Evolutionary conservation across 78 protist genomes (phyloP), one percentile per base, ranked within the genome.

Genomic region (Dictyostelium brefeldianum): DNA sequence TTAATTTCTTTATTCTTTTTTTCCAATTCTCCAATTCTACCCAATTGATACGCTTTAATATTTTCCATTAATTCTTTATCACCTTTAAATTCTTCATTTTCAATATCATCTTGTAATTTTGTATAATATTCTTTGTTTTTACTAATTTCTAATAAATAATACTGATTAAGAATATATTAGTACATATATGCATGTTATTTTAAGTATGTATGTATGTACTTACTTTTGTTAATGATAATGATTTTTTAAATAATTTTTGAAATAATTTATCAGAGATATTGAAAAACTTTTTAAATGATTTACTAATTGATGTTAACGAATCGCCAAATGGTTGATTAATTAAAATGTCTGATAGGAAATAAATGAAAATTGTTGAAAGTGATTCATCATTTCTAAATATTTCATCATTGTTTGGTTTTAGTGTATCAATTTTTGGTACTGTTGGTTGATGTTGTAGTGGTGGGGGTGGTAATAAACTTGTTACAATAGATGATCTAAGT

Each of bases 61-160:
- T 73, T 73, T 46, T 73, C 79, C 51, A 73, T 46, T 47, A 73
- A 46, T 7, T 10, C 3, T 46, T 73, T 73, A 73, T 73, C 79
- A 17, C 75, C 75, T 67, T 36, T 12, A 67, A 67, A 67, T 12
- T 67, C 75, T 67, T 67, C 48, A 67, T 36, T 67, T 25, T 67
- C 75, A 62, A 62, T 25, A 51, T 14, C 4, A 67, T 67, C 75
- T 31, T 67, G 43, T 73, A 47, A 73, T 47, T 36, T 73, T 73
- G 31, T 46, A 31, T 73, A 47, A n/a, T 47, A 46, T 46, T 73
- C 79, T 73, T 73, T 73, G 20, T 47, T 17, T 73, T 73, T 73
- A 47, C 46, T 73, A n/a, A 73, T 22, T 73, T 73, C 79, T 7
- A 46, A 73, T 73, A 73, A 73, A 46, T 73, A 73, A 47, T 73